These are phyloP conservation scores for Oxytropis ochrocephala DNA, from an alignment of 306 rosid genomes.

Conservation along the genomic window DNA sequence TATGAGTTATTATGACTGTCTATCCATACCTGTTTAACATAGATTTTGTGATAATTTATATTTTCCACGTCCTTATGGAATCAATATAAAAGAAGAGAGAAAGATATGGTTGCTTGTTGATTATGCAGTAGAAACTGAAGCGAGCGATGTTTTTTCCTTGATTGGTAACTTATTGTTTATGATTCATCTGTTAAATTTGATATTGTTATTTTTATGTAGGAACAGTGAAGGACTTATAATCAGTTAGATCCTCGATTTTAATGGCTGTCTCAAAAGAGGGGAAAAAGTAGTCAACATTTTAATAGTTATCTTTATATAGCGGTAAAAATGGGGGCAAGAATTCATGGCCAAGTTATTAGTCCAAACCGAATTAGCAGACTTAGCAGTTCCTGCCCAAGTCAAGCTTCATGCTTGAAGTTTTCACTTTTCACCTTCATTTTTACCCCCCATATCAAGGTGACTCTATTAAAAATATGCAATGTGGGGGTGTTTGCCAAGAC, in stretches of 20 bases:
- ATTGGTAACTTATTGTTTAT: not conserved
- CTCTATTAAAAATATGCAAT: too few species aligned
- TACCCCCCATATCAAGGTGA: not conserved
- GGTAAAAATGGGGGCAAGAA: not conserved
- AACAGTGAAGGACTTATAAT: not conserved
- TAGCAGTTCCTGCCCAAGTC: too few species aligned
- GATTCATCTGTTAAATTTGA: not conserved
- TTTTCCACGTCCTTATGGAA: not conserved
- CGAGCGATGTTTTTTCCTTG: constrained; percentile 5
- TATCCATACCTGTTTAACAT: not conserved
- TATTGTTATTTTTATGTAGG: not conserved
- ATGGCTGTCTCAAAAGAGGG: not conserved
- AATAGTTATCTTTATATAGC: not conserved
- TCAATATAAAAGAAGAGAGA: not conserved
- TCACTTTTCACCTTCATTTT: not conserved
- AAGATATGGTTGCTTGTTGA: not conserved
- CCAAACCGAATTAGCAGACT: too few species aligned
- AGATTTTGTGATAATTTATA: not conserved
- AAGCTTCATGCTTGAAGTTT: too few species aligned
- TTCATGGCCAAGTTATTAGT: not conserved
- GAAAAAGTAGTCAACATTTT: not conserved
- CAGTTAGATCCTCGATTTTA: not conserved
- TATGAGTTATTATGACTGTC: not conserved
- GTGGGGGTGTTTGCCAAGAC: too few species aligned
- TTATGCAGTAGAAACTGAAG: not conserved